phyloP scores from a whole-genome alignment of 495 filamentous ascomycete genomes.

The Sphaerosporella brunnea region DNA sequence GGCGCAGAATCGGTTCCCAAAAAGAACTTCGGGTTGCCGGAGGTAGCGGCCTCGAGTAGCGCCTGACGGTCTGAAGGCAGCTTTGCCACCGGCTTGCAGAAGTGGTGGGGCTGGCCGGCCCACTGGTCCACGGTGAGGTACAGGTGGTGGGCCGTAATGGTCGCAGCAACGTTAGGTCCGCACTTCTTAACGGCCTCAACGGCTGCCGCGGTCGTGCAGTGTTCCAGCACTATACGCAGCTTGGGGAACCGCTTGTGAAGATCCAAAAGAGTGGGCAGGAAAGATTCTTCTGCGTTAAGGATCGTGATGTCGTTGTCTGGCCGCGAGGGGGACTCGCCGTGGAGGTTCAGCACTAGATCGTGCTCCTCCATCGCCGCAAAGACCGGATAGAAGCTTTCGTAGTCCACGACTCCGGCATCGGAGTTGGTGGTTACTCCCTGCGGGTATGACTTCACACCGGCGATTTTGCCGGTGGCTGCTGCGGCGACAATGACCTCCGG shows the following conservation, averaged over 20 bases:
- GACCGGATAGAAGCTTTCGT: slow-evolving; percentile 53
- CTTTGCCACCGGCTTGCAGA: slow-evolving; percentile 77
- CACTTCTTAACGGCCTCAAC: slow-evolving; percentile 57
- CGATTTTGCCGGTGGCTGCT: slow-evolving; percentile 40
- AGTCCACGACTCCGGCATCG: slow-evolving; percentile 57
- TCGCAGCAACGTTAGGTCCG: slow-evolving; percentile 56
- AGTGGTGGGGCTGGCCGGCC: slow-evolving; percentile 57
- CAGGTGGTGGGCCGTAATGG: slow-evolving; percentile 64
- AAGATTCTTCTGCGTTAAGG: slow-evolving; percentile 62
- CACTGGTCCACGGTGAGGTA: slow-evolving; percentile 61
- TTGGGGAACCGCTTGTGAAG: slow-evolving; percentile 62
- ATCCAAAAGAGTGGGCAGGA: slow-evolving; percentile 55
- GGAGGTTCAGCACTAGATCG: slow-evolving; percentile 43
- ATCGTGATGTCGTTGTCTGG: slow-evolving; percentile 57
- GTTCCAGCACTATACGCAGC: slow-evolving; percentile 61
- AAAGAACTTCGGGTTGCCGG: slow-evolving; percentile 66
- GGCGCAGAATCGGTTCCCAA: slow-evolving; percentile 57
- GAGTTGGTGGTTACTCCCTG: slow-evolving; percentile 72
- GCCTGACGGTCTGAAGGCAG: slow-evolving; percentile 54
- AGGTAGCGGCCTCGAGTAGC: slow-evolving; percentile 48
- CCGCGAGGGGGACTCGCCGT: slow-evolving; percentile 37
- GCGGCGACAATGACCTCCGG: slow-evolving; percentile 62
- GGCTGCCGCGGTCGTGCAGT: slow-evolving; percentile 72
- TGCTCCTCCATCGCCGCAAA: slow-evolving; percentile 62
- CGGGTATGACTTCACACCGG: slow-evolving; percentile 51